Conservation (phyloP, 2,329 filamentous ascomycete genomes). For the Nannizzia gypsea region DNA sequence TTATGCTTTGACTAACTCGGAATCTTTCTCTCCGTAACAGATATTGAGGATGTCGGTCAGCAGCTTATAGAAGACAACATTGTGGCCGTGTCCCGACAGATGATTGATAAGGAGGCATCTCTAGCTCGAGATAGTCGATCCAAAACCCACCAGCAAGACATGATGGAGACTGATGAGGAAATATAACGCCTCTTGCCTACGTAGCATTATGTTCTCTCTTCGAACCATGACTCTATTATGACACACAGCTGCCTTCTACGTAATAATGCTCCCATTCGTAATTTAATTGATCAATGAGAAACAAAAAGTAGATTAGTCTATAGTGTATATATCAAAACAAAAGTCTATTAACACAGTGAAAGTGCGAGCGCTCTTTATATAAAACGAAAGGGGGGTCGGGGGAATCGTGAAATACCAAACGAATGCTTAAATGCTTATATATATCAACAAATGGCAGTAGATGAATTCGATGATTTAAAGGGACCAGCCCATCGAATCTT, state of each 20-base stretch:
- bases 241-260: not conserved
- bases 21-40: slow-evolving; percentile 23
- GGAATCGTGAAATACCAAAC: not conserved
- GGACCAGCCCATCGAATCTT: slow-evolving; percentile 2
- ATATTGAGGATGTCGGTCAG: slow-evolving; percentile 91
- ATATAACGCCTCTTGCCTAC: slow-evolving; percentile 16
- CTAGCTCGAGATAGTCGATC: slow-evolving; percentile 54
- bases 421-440: too few species aligned
- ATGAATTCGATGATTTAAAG: not conserved
- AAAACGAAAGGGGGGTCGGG: not conserved
- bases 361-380: not conserved
- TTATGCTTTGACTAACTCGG: not conserved
- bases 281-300: not conserved
- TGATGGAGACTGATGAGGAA: slow-evolving; percentile 61
- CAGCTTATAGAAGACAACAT: slow-evolving; percentile 99
- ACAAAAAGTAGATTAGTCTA: not conserved
- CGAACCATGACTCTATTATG: not conserved
- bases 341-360: not conserved
- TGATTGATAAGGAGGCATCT: slow-evolving; percentile 98
- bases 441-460: not conserved
- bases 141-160: slow-evolving; percentile 36
- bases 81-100: slow-evolving; percentile 91
- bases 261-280: not conserved
- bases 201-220: not conserved
- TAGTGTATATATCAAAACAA: not conserved